Evolutionary conservation across 2,329 filamentous ascomycete genomes (phyloP).

Genomic region (Penicillium paneum): DNA sequence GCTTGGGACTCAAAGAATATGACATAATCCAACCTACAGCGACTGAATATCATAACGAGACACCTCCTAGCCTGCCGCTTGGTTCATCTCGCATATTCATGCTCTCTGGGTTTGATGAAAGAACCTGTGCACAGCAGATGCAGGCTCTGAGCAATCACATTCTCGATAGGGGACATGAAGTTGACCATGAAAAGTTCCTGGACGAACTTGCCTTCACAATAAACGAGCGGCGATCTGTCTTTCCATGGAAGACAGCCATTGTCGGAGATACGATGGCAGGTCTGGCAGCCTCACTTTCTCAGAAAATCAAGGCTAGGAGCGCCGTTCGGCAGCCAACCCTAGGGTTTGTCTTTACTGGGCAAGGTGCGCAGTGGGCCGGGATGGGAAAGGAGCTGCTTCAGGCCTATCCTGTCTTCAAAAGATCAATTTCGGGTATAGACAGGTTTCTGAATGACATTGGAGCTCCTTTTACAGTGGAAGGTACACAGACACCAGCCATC

Average conservation of each 20-base stretch:
- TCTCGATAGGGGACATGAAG: neutral
- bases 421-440: neutral
- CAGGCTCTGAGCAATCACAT: constrained; percentile 13
- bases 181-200: constrained; percentile 12
- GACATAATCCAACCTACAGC: neutral
- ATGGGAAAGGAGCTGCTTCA: constrained; percentile 33
- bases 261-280: constrained; percentile 2
- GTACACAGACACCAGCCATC: neutral
- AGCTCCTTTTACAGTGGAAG: neutral
- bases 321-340: constrained; percentile 7
- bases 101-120: constrained; percentile 25
- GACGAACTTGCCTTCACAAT: constrained; percentile 24
- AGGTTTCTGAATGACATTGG: neutral
- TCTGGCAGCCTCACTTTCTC: constrained; percentile 4
- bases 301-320: constrained; percentile 3
- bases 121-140: constrained; percentile 14
- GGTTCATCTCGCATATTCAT: constrained; percentile 15
- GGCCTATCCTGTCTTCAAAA: constrained; percentile 15
- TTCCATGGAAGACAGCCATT: constrained; percentile 19
- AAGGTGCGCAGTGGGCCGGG: constrained; percentile 34
- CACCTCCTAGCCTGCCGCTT: neutral
- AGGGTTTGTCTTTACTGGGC: constrained; percentile 34
- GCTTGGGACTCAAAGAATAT: neutral
- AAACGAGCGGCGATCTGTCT: constrained; percentile 16
- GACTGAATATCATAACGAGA: neutral